Evolutionary conservation across 768 basidiomycete species (phyloP).

Genomic region (Hericium coralloides): DNA sequence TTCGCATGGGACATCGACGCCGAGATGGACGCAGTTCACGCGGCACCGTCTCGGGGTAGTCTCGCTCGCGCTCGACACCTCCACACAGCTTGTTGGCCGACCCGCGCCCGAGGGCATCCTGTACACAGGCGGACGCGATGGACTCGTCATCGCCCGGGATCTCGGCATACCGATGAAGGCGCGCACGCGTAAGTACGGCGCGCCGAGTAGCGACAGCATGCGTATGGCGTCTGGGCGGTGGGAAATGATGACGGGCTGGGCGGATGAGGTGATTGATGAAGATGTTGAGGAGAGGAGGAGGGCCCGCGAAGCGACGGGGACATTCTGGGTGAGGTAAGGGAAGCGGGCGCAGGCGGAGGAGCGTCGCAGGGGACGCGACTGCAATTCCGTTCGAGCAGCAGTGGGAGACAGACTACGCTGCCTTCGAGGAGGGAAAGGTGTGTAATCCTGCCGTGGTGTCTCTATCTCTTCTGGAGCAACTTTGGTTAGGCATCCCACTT

Average conservation of each 20-base stretch:
- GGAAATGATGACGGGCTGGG: constrained; percentile 84
- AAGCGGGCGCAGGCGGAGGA: constrained; percentile 25
- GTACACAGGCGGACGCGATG: constrained; percentile 86
- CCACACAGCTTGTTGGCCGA: constrained; percentile 66
- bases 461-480: neutral
- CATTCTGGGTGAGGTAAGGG: constrained; percentile 64
- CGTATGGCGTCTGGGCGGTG: constrained; percentile 36
- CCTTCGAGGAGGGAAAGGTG: constrained; percentile 41
- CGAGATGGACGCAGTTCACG: neutral
- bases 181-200: constrained; percentile 26
- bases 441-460: constrained; percentile 15
- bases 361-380: constrained; percentile 17
- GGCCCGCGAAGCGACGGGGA: constrained; percentile 64
- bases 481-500: constrained; percentile 48
- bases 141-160: constrained; percentile 84
- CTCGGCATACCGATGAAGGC: constrained; percentile 56
- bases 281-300: constrained; percentile 50
- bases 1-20: neutral
- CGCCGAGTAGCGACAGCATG: constrained; percentile 3
- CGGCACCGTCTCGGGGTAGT: constrained; percentile 82
- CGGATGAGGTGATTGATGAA: constrained; percentile 57
- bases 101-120: constrained; percentile 73
- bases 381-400: constrained; percentile 54
- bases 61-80: constrained; percentile 79
- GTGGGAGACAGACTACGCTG: constrained; percentile 70